Percentiles rank a stretch among this genome's conserved stretches.
Conservation (phyloP, 176 grass and related monocot species). For the Carex kokanica region DNA sequence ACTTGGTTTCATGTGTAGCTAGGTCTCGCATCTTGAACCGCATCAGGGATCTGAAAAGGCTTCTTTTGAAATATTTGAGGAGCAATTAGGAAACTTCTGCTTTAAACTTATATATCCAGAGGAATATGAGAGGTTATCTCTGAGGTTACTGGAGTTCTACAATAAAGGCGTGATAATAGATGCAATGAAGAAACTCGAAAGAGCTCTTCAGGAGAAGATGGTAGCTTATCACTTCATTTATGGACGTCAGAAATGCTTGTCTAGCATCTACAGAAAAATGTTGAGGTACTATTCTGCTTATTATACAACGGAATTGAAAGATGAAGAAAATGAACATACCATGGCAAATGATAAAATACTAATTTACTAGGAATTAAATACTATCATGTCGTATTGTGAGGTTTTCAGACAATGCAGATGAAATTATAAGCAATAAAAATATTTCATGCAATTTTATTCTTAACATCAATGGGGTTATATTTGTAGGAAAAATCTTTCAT, state of each 20-base stretch:
- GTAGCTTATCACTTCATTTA: slow-evolving; percentile 54
- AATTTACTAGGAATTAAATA: not conserved
- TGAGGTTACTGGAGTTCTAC: slow-evolving; percentile 44
- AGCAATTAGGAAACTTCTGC: slow-evolving; percentile 75
- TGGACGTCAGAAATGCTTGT: slow-evolving; percentile 75
- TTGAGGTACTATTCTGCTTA: slow-evolving; percentile 38
- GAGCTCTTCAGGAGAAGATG: slow-evolving; percentile 56
- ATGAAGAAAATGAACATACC: not conserved
- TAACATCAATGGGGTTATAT: not conserved
- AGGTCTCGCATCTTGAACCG: slow-evolving; percentile 3
- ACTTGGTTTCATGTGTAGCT: slow-evolving; percentile 11
- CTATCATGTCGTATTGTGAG: not conserved
- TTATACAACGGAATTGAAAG: not conserved
- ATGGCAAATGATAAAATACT: not conserved
- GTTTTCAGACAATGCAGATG: slow-evolving; percentile 17
- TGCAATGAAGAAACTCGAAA: slow-evolving; percentile 53
- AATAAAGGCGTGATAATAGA: slow-evolving; percentile 62
- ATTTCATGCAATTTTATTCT: not conserved
- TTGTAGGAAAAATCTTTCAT: slow-evolving; percentile 60
- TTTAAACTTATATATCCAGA: slow-evolving; percentile 69
- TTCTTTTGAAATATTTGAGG: slow-evolving; percentile 80
- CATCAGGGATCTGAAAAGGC: slow-evolving; percentile 65
- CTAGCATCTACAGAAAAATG: slow-evolving; percentile 89
- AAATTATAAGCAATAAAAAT: slow-evolving; percentile 4
- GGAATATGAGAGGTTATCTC: slow-evolving; percentile 48